phyloP scores from a whole-genome alignment of 164 flowering plant species.

The Vitis cinerea region DNA sequence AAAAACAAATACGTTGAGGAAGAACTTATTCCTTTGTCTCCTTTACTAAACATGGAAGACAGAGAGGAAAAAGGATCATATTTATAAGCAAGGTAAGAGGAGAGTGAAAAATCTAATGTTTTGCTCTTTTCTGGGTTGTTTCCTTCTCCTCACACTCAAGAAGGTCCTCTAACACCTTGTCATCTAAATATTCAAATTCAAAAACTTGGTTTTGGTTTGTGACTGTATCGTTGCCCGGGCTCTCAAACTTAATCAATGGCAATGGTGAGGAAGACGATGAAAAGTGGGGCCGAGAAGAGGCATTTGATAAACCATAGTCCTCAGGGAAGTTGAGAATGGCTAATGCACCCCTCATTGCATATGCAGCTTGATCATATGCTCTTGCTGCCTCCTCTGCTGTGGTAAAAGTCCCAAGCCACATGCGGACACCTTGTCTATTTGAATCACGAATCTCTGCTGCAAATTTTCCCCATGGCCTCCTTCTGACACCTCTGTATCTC shows the following conservation, averaged over 20 bases:
- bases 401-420: slow-evolving; percentile 54
- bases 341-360: slow-evolving; percentile 32
- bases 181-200: slow-evolving; percentile 22
- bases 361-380: slow-evolving; percentile 53
- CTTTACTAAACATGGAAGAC: too few relatives aligned
- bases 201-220: slow-evolving; percentile 9
- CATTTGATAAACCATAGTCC: slow-evolving; percentile 10
- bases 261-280: slow-evolving; percentile 3
- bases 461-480: slow-evolving; percentile 56
- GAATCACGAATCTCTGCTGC: slow-evolving; percentile 58
- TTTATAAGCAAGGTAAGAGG: too few relatives aligned
- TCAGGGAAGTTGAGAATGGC: slow-evolving; percentile 48
- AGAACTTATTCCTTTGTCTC: too few relatives aligned
- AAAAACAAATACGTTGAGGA: too few relatives aligned
- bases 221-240: too few relatives aligned
- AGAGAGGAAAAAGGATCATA: too few relatives aligned
- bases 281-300: neutral
- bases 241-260: neutral
- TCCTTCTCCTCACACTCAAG: slow-evolving; percentile 14
- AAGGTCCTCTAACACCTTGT: slow-evolving; percentile 18
- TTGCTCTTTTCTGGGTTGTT: neutral
- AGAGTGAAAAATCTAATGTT: too few relatives aligned
- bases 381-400: slow-evolving; percentile 52
- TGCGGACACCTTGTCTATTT: slow-evolving; percentile 30
- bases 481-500: slow-evolving; percentile 41